Evolutionary conservation across 1,284 basidiomycete genomes (phyloP), one percentile per base, ranked within the genome.

Genomic region (Fomitopsis pinicola): DNA sequence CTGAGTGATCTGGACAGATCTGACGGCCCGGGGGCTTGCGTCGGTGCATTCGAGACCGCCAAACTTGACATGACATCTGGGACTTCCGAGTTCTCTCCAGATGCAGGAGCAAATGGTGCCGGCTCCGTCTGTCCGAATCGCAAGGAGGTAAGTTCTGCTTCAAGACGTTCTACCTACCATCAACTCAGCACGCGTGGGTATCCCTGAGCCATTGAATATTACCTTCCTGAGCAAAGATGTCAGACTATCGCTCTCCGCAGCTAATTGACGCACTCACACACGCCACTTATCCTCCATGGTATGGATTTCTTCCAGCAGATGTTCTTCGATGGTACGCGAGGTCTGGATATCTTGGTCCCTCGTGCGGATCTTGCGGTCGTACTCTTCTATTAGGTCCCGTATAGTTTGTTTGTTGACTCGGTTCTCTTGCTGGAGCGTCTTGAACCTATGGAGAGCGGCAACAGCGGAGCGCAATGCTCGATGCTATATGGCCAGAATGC

Each of bases 291-390:
- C 64, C 60, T 73, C 69, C 5, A 76, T 68, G 55, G 69, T 69
- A 7, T 68, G 64, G 1, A 77, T 70, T 30, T 67, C 67, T 3
- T 63, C 64, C 46, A 76, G 61, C 3, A 76, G 62, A 30, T 72
- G 73, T 38, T 71, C 68, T 61, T 78, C 77, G 22, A 78, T 71
- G 7, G 69, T 65, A 14, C 69, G 74, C 12, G 76, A 71, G 5
- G 71, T 72, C 46, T 72, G 65, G 36, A 69, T 62, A 30, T 78
- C 76, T 53, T 75, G 70, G 19, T 78, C 68, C 42, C 72, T 74
- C 15, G 67, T 69, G 22, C 71, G 71, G 42, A 72, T 68, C 55
- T 69, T 69, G 38, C 74, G 73, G 36, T 69, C 66, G 46, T 71
- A 72, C 40, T 70, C 69, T 22, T 62, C 63, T 35, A 72, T 70